A percentile compares a stretch with the other conserved stretches of the same genome.
Conservation (phyloP, 192 early-diverging fungal genomes). For the Phycomyces blakesleeanus region DNA sequence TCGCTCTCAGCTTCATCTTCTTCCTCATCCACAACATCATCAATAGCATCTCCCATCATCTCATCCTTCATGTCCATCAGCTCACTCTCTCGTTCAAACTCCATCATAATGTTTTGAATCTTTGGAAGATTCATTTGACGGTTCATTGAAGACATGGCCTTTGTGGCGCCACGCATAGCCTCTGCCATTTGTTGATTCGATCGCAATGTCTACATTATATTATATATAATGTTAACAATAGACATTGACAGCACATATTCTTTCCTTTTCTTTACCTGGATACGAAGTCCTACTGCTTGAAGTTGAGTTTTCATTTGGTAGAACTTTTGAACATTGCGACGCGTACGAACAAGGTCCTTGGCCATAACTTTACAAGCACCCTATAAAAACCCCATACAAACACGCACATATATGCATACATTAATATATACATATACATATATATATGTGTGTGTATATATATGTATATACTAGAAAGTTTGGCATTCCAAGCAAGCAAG, state of each 20-base stretch:
- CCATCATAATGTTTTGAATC: slow-evolving; percentile 95
- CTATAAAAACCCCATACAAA: too few species aligned
- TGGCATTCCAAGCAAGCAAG: too few species aligned
- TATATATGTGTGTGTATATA: too few species aligned
- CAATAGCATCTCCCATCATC: slow-evolving; percentile 97
- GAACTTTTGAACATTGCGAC: slow-evolving; percentile 92
- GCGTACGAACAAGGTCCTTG: slow-evolving; percentile 93
- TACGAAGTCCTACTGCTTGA: slow-evolving; percentile 83
- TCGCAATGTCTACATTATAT: slow-evolving; percentile 74
- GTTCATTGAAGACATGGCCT: slow-evolving; percentile 98
- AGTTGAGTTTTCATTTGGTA: slow-evolving; percentile 93
- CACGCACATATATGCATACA: too few species aligned
- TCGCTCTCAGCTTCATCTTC: slow-evolving; percentile 92
- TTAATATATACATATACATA: too few species aligned
- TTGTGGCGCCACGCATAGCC: slow-evolving; percentile 93
- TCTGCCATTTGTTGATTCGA: slow-evolving; percentile 96
- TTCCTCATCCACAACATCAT: slow-evolving; percentile 92
- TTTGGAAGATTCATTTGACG: slow-evolving; percentile 88
- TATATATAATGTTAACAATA: background rate
- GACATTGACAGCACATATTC: background rate
- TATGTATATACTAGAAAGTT: too few species aligned
- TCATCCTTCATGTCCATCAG: slow-evolving; percentile 99
- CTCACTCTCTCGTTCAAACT: slow-evolving; percentile 92
- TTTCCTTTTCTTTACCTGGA: slow-evolving; percentile 61
- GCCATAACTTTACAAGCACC: slow-evolving; percentile 94